These are phyloP conservation scores for Stephanodiscus triporus DNA, from an alignment of 108 stramenopile species.

Conservation along the genomic window DNA sequence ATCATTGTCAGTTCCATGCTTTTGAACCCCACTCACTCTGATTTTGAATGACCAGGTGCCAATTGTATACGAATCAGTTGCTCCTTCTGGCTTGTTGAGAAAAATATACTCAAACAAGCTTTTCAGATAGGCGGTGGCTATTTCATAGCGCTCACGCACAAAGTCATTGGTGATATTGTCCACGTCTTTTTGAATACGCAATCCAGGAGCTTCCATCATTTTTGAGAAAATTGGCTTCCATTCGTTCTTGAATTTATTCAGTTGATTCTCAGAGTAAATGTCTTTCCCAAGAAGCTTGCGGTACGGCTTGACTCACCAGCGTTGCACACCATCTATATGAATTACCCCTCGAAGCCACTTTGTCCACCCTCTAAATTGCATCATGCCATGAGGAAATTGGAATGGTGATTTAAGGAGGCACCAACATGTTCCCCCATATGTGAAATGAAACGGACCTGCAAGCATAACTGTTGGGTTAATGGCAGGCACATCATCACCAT, in stretches of 20 bases:
- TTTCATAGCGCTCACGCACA: background rate
- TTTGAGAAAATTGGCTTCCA: slow-evolving; percentile 4
- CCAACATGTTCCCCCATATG: background rate
- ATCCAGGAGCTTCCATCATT: slow-evolving; percentile 16
- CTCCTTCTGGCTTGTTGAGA: background rate
- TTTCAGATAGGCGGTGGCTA: slow-evolving; percentile 8
- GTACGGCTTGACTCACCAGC: slow-evolving; percentile 12
- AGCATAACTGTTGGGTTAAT: background rate
- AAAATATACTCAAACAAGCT: background rate
- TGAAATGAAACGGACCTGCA: background rate
- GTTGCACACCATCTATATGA: slow-evolving; percentile 1
- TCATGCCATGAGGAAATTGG: slow-evolving; percentile 5
- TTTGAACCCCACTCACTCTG: background rate
- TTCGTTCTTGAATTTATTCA: slow-evolving; percentile 1
- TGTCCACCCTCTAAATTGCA: background rate
- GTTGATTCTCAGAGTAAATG: background rate
- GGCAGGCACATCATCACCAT: background rate
- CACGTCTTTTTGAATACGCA: background rate
- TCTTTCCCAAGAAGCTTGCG: slow-evolving; percentile 9
- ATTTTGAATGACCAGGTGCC: slow-evolving; percentile 15
- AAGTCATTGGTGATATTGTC: background rate
- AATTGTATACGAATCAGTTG: slow-evolving; percentile 2
- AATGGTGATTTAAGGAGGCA: slow-evolving; percentile 11
- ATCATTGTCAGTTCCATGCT: slow-evolving; percentile 14
- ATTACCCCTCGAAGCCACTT: slow-evolving; percentile 6